Conservation (phyloP, 441 rosid genomes). For the Manihot esculenta region DNA sequence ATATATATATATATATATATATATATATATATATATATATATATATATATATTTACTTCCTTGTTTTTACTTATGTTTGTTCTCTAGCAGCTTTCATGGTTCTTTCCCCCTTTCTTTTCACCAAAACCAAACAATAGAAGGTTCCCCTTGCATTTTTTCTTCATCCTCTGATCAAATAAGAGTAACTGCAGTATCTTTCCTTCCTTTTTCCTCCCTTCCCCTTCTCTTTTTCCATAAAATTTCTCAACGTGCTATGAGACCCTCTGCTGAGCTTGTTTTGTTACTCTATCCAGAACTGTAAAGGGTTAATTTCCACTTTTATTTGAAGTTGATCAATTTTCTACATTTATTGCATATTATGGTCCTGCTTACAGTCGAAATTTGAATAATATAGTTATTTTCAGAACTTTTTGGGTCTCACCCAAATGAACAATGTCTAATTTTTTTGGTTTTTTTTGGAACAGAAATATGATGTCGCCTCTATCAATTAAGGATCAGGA, state of each 20-base stretch:
- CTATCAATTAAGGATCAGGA: conserved; percentile 69
- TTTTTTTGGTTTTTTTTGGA: conserved; percentile 1
- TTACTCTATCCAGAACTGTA: neutral
- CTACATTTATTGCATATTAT: conserved; percentile 3
- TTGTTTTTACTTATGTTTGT: too few relatives aligned
- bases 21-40: too few relatives aligned
- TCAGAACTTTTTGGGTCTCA: neutral
- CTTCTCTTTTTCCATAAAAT: too few relatives aligned
- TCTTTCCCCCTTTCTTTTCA: too few relatives aligned
- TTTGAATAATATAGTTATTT: neutral
- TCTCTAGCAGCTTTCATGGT: too few relatives aligned
- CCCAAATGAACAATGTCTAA: neutral
- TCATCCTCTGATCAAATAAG: too few relatives aligned
- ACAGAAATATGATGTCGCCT: conserved; percentile 53
- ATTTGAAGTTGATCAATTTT: conserved; percentile 3
- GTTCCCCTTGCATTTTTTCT: too few relatives aligned
- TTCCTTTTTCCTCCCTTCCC: too few relatives aligned
- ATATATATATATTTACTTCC: too few relatives aligned
- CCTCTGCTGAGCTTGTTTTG: neutral
- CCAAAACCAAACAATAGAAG: neutral
- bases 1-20: too few relatives aligned
- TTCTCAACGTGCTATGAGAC: neutral
- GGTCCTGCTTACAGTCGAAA: neutral
- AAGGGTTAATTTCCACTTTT: neutral
- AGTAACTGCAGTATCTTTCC: too few relatives aligned